phyloP scores from a whole-genome alignment of 345 rosid species.

The Viola odorata region DNA sequence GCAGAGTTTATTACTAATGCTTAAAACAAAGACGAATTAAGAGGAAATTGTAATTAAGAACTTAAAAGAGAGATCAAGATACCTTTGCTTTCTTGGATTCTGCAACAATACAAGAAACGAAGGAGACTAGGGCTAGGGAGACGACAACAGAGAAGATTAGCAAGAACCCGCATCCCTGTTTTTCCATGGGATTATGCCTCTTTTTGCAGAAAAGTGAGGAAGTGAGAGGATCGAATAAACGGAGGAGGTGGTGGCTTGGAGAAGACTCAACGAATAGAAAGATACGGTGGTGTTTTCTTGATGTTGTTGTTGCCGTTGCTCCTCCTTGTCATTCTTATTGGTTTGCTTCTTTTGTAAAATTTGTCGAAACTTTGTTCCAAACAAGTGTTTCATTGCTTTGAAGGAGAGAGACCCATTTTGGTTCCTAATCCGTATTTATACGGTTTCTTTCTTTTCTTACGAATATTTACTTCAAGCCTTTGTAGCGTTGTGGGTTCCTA shows the following conservation, averaged over 20 bases:
- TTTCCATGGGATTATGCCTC: constrained; percentile 22
- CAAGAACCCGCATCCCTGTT: constrained; percentile 14
- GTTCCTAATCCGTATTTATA: not conserved
- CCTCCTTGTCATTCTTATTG: not conserved
- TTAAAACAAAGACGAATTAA: not conserved
- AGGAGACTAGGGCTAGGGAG: constrained; percentile 46
- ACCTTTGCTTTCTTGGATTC: constrained; percentile 69
- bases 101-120: constrained; percentile 51
- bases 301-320: not conserved
- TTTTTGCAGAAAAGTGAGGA: not conserved
- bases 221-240: not conserved
- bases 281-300: not conserved
- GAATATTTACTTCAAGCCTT: not conserved
- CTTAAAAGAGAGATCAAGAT: not conserved
- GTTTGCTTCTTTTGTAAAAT: constrained; percentile 4
- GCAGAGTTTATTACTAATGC: not conserved
- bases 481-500: too few relatives aligned
- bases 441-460: not conserved
- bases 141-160: constrained; percentile 15
- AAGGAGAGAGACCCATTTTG: constrained; percentile 22
- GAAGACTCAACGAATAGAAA: constrained; percentile 26
- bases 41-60: not conserved
- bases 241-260: constrained; percentile 16
- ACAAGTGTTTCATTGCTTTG: constrained; percentile 28
- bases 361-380: constrained; percentile 20